phyloP scores from a whole-genome alignment of 1,284 basidiomycete genomes.

The Dichomitus squalens region DNA sequence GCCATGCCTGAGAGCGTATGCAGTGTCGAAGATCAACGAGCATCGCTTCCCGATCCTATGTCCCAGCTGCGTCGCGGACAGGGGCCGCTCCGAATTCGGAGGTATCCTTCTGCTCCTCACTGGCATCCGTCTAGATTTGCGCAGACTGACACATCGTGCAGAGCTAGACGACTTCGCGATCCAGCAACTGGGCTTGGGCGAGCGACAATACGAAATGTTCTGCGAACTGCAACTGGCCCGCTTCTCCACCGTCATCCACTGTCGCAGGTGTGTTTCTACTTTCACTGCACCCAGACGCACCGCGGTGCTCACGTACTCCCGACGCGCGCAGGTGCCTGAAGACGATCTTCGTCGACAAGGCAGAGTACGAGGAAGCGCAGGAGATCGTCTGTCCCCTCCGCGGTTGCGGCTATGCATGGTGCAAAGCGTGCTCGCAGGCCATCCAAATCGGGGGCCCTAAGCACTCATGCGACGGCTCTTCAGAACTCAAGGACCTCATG shows the following conservation, averaged over 20 bases:
- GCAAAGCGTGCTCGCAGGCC: constrained; percentile 51
- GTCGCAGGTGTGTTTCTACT: constrained; percentile 42
- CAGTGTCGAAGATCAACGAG: constrained; percentile 50
- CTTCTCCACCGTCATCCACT: constrained; percentile 55
- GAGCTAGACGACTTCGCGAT: constrained; percentile 45
- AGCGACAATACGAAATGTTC: constrained; percentile 48
- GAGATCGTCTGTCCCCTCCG: constrained; percentile 48
- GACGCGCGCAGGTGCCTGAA: constrained; percentile 43
- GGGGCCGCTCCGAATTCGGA: constrained; percentile 35
- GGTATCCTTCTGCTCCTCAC: constrained; percentile 33
- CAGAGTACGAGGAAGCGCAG: constrained; percentile 44
- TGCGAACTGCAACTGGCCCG: constrained; percentile 56
- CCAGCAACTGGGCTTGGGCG: constrained; percentile 50
- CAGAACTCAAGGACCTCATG: constrained; percentile 57
- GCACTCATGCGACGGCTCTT: constrained; percentile 60
- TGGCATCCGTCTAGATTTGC: neutral
- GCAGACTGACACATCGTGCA: constrained; percentile 23
- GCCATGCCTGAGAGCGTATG: constrained; percentile 49
- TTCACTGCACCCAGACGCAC: neutral
- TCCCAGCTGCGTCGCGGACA: constrained; percentile 49
- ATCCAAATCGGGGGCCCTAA: constrained; percentile 39
- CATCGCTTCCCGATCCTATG: constrained; percentile 63
- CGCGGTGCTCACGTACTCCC: neutral
- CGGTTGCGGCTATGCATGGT: constrained; percentile 51
- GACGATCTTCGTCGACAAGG: constrained; percentile 50